Percentiles rank a stretch among this genome's conserved stretches.
Conservation (phyloP, 345 rosid species). For the Pseudoturritis turrita region DNA sequence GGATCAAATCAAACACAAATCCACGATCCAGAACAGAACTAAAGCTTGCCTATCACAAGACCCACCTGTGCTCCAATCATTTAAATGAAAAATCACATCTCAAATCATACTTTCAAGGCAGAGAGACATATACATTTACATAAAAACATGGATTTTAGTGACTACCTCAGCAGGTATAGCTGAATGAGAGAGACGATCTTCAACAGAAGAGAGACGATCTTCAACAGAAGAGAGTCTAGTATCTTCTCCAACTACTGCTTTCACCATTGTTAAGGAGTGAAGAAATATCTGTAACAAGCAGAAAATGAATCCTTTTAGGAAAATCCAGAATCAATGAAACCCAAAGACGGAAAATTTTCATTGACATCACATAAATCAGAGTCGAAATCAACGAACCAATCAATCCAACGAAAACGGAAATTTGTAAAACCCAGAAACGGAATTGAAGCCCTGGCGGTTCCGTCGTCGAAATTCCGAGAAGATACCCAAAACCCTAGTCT, state of each 20-base stretch:
- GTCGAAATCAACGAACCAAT: background rate
- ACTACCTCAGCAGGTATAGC: too few relatives aligned
- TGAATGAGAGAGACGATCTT: too few relatives aligned
- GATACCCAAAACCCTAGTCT: too few relatives aligned
- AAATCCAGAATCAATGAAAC: background rate
- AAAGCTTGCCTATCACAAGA: conserved; percentile 82
- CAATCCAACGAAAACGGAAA: background rate
- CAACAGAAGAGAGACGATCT: too few relatives aligned
- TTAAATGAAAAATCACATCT: background rate
- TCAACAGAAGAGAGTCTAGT: too few relatives aligned
- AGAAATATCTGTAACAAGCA: conserved; percentile 6
- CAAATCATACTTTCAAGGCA: background rate
- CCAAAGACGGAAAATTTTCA: background rate
- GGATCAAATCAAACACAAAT: conserved; percentile 71
- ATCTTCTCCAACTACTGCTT: too few relatives aligned
- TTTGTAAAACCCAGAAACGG: conserved; percentile 8
- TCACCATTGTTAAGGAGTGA: too few relatives aligned
- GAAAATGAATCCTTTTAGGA: background rate
- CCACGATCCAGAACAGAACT: conserved; percentile 77
- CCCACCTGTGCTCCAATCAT: conserved; percentile 54
- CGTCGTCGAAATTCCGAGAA: too few relatives aligned
- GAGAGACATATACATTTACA: background rate
- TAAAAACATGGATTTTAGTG: too few relatives aligned
- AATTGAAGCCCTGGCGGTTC: background rate
- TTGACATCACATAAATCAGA: background rate